Conservation (phyloP, 305 asterid species). For the Solanum hybrid region DNA sequence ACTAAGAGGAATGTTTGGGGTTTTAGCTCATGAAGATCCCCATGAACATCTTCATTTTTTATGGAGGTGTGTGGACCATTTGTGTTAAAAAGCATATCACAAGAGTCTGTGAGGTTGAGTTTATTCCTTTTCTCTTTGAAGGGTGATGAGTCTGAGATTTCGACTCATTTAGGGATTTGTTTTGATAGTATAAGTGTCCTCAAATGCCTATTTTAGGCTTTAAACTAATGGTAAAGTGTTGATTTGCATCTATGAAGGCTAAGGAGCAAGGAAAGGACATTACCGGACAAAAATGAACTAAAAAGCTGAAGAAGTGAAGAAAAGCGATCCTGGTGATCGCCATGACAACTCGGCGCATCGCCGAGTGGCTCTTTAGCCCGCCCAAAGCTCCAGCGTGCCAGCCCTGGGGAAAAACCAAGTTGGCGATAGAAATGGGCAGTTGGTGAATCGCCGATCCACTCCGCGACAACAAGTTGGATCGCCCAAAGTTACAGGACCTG, state of each 20-base stretch:
- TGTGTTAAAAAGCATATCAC: neutral
- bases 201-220: neutral
- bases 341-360: neutral
- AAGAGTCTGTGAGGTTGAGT: neutral
- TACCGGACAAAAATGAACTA: neutral
- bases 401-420: neutral
- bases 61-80: neutral
- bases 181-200: neutral
- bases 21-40: neutral
- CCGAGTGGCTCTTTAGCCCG: neutral
- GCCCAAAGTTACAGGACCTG: neutral
- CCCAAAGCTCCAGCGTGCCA: neutral
- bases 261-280: neutral
- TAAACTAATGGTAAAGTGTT: neutral
- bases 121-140: neutral
- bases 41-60: neutral
- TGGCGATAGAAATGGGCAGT: neutral
- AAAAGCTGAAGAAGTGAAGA: neutral
- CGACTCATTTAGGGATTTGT: neutral
- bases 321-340: neutral
- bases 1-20: neutral
- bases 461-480: neutral
- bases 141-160: neutral
- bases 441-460: neutral
- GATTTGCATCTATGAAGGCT: neutral